Conservation (phyloP, 1,284 basidiomycete species). For the Somion occarium region DNA sequence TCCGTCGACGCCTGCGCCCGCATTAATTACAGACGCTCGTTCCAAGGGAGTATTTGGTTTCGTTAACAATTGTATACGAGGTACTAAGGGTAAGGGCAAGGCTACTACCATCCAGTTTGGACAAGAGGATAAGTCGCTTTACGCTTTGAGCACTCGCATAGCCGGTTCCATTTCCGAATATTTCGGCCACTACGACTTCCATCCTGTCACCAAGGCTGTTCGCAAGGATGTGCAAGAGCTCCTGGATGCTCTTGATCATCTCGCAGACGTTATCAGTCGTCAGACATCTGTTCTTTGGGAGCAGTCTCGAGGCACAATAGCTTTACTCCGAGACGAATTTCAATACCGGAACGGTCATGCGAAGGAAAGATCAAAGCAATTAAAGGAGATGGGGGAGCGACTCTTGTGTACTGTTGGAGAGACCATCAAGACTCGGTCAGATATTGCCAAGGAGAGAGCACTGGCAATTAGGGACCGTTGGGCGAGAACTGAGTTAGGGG, state of each 20-base stretch:
- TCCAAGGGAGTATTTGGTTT: neutral
- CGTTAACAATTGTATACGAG: neutral
- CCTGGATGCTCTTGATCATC: slow-evolving; percentile 55
- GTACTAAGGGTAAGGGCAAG: slow-evolving; percentile 18
- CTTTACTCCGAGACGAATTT: slow-evolving; percentile 43
- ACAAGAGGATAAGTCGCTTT: slow-evolving; percentile 26
- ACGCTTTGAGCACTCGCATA: slow-evolving; percentile 39
- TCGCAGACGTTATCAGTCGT: slow-evolving; percentile 42
- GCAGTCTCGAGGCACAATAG: slow-evolving; percentile 43
- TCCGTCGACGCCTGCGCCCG: slow-evolving; percentile 28
- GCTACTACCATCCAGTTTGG: slow-evolving; percentile 7
- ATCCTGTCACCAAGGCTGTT: slow-evolving; percentile 31
- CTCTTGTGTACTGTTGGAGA: slow-evolving; percentile 37
- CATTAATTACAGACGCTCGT: slow-evolving; percentile 15
- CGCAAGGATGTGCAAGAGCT: slow-evolving; percentile 53
- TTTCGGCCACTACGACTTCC: slow-evolving; percentile 44
- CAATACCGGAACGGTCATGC: slow-evolving; percentile 51
- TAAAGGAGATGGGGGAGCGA: slow-evolving; percentile 42
- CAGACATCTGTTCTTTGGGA: slow-evolving; percentile 31
- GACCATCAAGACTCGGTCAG: slow-evolving; percentile 33
- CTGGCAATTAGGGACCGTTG: slow-evolving; percentile 1
- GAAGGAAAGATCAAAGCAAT: slow-evolving; percentile 48
- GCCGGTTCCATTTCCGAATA: slow-evolving; percentile 46
- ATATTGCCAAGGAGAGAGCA: slow-evolving; percentile 46
- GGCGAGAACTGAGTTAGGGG: slow-evolving; percentile 22